Evolutionary conservation across 2,329 filamentous ascomycete species (phyloP), one percentile per base, ranked within the genome.

Genomic region (Aureobasidium sp.): DNA sequence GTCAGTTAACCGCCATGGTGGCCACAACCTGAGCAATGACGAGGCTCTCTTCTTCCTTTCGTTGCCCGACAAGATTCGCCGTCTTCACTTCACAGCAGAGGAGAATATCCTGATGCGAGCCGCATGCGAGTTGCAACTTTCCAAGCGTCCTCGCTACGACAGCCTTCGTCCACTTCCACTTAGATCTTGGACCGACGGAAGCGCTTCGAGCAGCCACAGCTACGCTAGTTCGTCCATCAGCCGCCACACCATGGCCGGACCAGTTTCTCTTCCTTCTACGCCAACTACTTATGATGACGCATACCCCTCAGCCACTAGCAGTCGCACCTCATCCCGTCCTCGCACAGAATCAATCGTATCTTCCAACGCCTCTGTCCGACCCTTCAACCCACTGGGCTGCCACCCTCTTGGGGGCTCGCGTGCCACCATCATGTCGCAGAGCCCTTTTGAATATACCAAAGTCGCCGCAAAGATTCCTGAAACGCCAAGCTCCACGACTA

Each of bases 21-120:
- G 34, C 34, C 34, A 34, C 24, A 41, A 51, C 15, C 17, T 60
- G 8, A 50, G 10, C 46, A 36, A 60, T 46, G 79, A 81, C 34
- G 85, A 89, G 68, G 83, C 83, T 61, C 79, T 83, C 65, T 90
- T 88, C 78, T 92, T 87, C 71, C 78, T 86, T 59, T 84, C 81
- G 26, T 78, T 92, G 46, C 88, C 90, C 24, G 84, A 88, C 65
- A 91, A 90, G 73, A 81, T 91, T 66, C 86, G 85, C 70, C 83
- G 84, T 66, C 84, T 83, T 66, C 84, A 88, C 65, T 87, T 92
- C 72, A 87, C 86, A 27, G 80, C 78, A 53, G 87, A 92, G 73
- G 89, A 94, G 74, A 87, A 88, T 67, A 76, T 82, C 47, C 74
- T 85, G 63, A 78, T 87, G 62, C 82, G 82, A 44, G 78, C 78